Evolutionary conservation across 192 early-diverging fungal species (phyloP).

Genomic region (Spizellomyces punctatus): DNA sequence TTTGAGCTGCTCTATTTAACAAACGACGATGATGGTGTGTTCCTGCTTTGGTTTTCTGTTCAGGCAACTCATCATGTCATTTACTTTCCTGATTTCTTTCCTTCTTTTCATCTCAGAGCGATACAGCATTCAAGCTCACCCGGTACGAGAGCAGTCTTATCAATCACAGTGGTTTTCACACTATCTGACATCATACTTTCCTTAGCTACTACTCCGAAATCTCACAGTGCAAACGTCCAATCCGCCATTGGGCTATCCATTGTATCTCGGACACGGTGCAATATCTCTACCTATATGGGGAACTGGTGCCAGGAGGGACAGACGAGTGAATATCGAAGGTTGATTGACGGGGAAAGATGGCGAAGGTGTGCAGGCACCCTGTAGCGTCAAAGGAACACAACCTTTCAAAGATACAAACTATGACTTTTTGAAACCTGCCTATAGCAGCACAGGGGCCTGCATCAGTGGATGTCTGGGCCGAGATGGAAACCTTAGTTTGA

Average conservation of each 20-base stretch:
- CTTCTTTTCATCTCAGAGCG: slow-evolving; percentile 36
- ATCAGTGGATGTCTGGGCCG: too few relatives aligned
- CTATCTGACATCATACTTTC: not conserved
- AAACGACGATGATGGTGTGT: slow-evolving; percentile 53
- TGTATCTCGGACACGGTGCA: slow-evolving; percentile 31
- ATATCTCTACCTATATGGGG: not conserved
- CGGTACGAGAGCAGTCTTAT: slow-evolving; percentile 7
- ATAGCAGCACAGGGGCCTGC: too few relatives aligned
- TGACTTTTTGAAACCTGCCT: too few relatives aligned
- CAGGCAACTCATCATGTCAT: not conserved
- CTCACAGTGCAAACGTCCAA: slow-evolving; percentile 45
- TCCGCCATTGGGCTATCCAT: slow-evolving; percentile 53
- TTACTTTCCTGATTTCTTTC: not conserved
- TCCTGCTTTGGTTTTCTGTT: not conserved
- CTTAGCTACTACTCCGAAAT: slow-evolving; percentile 43
- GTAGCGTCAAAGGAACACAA: too few relatives aligned
- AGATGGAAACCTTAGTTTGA: too few relatives aligned
- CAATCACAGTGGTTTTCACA: not conserved
- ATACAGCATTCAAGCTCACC: slow-evolving; percentile 55
- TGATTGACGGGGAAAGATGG: too few relatives aligned
- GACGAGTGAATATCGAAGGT: too few relatives aligned
- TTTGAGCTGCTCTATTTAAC: slow-evolving; percentile 51
- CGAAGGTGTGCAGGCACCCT: too few relatives aligned
- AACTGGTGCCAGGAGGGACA: too few relatives aligned
- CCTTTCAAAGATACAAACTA: too few relatives aligned